Evolutionary conservation across 2,329 filamentous ascomycete species (phyloP), one percentile per base, ranked within the genome.

Genomic region (Fusarium sp.): DNA sequence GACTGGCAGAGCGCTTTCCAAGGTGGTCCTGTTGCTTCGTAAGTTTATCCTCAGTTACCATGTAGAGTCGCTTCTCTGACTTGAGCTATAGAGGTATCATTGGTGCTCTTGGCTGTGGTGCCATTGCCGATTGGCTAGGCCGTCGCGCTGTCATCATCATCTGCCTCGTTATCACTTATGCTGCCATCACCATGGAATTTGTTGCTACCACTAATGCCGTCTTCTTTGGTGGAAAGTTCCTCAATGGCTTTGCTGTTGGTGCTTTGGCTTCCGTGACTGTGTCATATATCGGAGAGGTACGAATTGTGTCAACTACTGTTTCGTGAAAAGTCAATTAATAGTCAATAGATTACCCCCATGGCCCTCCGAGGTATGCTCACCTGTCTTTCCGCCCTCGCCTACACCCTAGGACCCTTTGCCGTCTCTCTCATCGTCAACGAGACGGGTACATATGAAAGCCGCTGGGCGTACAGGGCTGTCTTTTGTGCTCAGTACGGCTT

Each of bases 1-100:
- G 77, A 79, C 14, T 84, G 82, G 82, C 81, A 84, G 67, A 77
- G 76, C 18, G 81, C 82, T 5, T 83, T 83, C 64, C 77, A 77
- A 38, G 81, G 80, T 10, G 82, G 75, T 0, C 81, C 81, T 2
- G 77, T 82, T 16, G 81, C 81, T 29, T 76, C 75, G 75, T 77
- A 56, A 72, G 74, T 71, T 4, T 1, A 11, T 33, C 16, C 34
- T 20, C 10, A 2, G 4, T 7, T 14, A 1, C 8, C 11, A 6
- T 16, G 3, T n/a, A 23, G 25, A 14, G 23, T 16, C 0, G 14
- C 6, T 27, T 27, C 3, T 13, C 54, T 67, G 46, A 65, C 53
- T 23, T 23, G 10, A 11, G 16, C 14, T 58, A 2, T 2, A 73
- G 71, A 16, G 64, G 62, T 33, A 56, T 73, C 25, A 34, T 79